phyloP scores from a whole-genome alignment of 2,329 filamentous ascomycete genomes.

The Pseudogymnoascus sp. region DNA sequence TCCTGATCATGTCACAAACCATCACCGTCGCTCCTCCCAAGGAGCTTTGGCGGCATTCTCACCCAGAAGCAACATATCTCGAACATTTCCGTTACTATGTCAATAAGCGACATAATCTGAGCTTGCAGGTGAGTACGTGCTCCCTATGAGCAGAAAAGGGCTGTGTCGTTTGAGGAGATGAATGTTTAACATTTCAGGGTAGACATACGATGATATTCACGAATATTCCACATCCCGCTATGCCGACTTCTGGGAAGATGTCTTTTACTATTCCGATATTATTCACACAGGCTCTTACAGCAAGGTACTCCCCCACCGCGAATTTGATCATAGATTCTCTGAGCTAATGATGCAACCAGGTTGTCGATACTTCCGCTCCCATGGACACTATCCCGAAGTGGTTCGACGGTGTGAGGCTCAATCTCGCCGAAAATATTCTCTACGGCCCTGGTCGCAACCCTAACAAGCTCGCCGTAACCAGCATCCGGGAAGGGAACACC shows the following conservation, averaged over 20 bases:
- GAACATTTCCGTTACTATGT: background rate
- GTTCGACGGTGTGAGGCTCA: slow-evolving; percentile 66
- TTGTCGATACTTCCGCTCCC: slow-evolving; percentile 60
- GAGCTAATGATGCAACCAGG: slow-evolving; percentile 21
- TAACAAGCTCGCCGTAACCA: slow-evolving; percentile 58
- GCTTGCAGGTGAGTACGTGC: background rate
- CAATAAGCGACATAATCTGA: background rate
- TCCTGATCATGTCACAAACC: background rate
- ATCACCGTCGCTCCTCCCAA: background rate
- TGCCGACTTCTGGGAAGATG: background rate
- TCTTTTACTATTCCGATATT: background rate
- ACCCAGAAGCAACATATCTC: background rate
- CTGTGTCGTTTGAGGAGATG: background rate
- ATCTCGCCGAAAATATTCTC: slow-evolving; percentile 72
- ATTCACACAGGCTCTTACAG: background rate
- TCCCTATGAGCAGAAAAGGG: background rate
- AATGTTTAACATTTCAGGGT: background rate
- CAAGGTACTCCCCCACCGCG: background rate
- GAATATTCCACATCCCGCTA: background rate
- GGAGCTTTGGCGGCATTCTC: background rate
- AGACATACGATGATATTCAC: background rate
- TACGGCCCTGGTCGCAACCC: slow-evolving; percentile 63
- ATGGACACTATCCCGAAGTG: slow-evolving; percentile 65
- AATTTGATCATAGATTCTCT: slow-evolving; percentile 13
- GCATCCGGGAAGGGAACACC: slow-evolving; percentile 60